A percentile compares a stretch with the other conserved stretches of the same genome.
Conservation (phyloP, 163 green algal genomes). For the Chlorella variabilis region DNA sequence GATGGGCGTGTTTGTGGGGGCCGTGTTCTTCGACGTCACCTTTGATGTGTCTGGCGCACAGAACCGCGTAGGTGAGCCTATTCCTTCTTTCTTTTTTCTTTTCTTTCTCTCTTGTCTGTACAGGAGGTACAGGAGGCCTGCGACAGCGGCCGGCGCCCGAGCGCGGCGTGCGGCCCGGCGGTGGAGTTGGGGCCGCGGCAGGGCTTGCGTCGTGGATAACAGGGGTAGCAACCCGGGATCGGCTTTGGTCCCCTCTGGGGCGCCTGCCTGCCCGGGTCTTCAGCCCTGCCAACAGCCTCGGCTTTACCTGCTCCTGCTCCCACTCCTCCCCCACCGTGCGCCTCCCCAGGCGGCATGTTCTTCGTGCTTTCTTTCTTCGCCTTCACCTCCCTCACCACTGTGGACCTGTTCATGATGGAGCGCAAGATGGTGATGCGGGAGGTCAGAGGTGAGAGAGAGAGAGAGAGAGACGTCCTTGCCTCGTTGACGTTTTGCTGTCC, state of each 20-base stretch:
- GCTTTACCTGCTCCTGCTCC: too few species aligned
- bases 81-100: too few species aligned
- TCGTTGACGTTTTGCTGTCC: too few species aligned
- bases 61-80: constrained; percentile 39
- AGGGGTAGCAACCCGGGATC: too few species aligned
- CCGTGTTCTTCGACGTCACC: constrained; percentile 57
- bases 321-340: too few species aligned
- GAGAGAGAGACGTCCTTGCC: too few species aligned
- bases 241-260: not conserved
- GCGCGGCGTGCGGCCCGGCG: too few species aligned
- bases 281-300: too few species aligned
- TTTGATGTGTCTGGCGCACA: constrained; percentile 57
- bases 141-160: too few species aligned
- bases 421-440: constrained; percentile 65
- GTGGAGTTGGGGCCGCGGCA: too few species aligned
- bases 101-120: too few species aligned
- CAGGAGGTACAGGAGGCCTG: not conserved
- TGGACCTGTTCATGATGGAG: constrained; percentile 71
- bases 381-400: constrained; percentile 70
- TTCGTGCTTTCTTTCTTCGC: constrained; percentile 74
- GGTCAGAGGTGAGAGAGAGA: constrained; percentile 47
- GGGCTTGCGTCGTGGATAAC: too few species aligned
- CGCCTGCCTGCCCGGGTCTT: not conserved
- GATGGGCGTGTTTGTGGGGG: constrained; percentile 57
- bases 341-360: constrained; percentile 51